Conservation (phyloP, 2,329 filamentous ascomycete genomes). For the Arthrobotrys musiformis region DNA sequence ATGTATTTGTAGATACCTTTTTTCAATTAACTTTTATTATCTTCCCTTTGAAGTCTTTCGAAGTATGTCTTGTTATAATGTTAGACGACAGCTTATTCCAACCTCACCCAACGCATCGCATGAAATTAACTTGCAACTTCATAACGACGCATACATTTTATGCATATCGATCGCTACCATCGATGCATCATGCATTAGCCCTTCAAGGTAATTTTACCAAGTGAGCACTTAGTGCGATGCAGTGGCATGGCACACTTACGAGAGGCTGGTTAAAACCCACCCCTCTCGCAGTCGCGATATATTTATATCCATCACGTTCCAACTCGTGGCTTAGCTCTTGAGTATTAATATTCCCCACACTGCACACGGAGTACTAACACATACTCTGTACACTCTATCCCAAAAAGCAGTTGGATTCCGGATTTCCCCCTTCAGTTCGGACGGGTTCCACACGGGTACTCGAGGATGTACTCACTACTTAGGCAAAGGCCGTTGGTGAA, state of each 20-base stretch:
- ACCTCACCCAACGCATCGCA: slow-evolving; percentile 11
- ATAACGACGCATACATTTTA: too few species aligned
- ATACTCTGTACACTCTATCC: background rate
- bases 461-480: too few species aligned
- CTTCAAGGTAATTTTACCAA: background rate
- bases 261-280: background rate
- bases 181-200: too few species aligned
- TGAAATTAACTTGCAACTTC: too few species aligned
- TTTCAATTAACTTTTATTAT: background rate
- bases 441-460: background rate
- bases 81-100: background rate
- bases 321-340: background rate
- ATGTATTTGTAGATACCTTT: slow-evolving; percentile 3
- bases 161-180: too few species aligned
- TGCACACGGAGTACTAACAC: background rate
- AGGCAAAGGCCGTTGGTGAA: slow-evolving; percentile 24
- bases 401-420: background rate
- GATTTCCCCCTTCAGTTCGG: too few species aligned
- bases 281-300: background rate
- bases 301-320: background rate
- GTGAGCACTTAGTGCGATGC: background rate
- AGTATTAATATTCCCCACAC: background rate
- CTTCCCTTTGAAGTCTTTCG: background rate
- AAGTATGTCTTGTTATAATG: too few species aligned
- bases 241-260: background rate